These are phyloP conservation scores for Astrephomene gubernaculifera DNA, from an alignment of 139 green algal species.

Conservation along the genomic window DNA sequence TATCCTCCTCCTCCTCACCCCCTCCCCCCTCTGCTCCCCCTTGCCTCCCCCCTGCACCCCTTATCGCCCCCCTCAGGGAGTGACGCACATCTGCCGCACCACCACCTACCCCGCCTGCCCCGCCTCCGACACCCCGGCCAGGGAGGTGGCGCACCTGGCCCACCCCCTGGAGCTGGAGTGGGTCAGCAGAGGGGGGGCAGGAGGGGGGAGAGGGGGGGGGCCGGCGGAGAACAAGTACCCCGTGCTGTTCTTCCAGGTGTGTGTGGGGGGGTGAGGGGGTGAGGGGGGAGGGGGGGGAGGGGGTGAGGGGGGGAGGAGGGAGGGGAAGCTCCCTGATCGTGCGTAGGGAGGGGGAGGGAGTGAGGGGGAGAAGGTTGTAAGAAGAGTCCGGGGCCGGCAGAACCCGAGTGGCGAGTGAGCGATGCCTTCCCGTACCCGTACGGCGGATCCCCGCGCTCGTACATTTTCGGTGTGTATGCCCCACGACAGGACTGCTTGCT, in stretches of 20 bases:
- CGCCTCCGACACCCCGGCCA: slow-evolving; percentile 10
- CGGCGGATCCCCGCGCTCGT: too few species aligned
- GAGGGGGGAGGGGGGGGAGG: background rate
- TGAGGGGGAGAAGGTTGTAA: background rate
- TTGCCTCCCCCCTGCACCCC: background rate
- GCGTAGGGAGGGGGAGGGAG: background rate
- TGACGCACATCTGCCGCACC: slow-evolving; percentile 62
- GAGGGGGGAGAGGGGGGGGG: too few species aligned
- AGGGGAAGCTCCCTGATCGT: background rate
- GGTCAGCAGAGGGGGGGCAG: slow-evolving; percentile 41
- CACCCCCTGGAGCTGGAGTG: slow-evolving; percentile 76
- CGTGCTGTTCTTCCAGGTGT: slow-evolving; percentile 62
- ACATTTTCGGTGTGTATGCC: background rate
- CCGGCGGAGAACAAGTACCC: slow-evolving; percentile 49
- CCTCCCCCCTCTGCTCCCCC: too few species aligned
- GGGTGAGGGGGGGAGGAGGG: background rate
- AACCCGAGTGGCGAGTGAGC: background rate
- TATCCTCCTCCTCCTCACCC: background rate
- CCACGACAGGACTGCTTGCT: background rate
- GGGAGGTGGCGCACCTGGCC: slow-evolving; percentile 68
- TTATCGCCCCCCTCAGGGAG: slow-evolving; percentile 58
- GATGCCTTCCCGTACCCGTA: too few species aligned
- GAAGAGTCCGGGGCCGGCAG: too few species aligned
- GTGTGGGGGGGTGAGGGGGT: background rate
- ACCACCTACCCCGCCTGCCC: slow-evolving; percentile 58